Conservation (phyloP, 495 filamentous ascomycete species). For the Penicillium pulvis region DNA sequence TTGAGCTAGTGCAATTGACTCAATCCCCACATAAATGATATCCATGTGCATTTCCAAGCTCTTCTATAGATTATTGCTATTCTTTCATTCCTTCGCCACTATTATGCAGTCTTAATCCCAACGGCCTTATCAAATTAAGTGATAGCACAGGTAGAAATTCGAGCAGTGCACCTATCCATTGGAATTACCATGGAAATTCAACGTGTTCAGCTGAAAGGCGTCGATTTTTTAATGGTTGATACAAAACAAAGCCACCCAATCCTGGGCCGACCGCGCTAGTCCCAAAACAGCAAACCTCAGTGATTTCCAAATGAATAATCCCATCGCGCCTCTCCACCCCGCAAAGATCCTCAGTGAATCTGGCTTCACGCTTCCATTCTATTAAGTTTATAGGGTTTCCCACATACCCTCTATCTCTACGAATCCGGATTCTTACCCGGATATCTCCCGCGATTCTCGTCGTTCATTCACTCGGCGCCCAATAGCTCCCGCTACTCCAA, state of each 20-base stretch:
- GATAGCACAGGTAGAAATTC: too few species aligned
- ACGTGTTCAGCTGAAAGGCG: neutral
- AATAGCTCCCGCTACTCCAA: constrained; percentile 4
- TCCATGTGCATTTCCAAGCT: neutral
- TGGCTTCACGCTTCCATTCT: neutral
- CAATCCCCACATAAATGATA: constrained; percentile 5
- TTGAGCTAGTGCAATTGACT: constrained; percentile 11
- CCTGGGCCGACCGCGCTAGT: constrained; percentile 32
- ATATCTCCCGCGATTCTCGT: neutral
- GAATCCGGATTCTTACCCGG: neutral
- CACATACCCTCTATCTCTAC: too few species aligned
- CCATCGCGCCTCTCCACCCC: constrained; percentile 22
- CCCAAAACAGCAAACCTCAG: constrained; percentile 29
- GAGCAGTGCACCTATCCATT: neutral
- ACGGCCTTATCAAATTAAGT: too few species aligned
- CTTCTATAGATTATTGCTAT: neutral
- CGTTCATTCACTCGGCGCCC: neutral
- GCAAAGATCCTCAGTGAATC: constrained; percentile 15
- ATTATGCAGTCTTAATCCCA: too few species aligned
- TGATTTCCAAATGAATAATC: constrained; percentile 18
- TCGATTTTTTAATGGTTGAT: neutral
- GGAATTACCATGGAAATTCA: neutral
- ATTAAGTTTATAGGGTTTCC: neutral
- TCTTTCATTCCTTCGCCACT: too few species aligned
- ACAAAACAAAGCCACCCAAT: constrained; percentile 6